phyloP scores from a whole-genome alignment of 805 yeast genomes.

The Wickerhamiella occidentalis region DNA sequence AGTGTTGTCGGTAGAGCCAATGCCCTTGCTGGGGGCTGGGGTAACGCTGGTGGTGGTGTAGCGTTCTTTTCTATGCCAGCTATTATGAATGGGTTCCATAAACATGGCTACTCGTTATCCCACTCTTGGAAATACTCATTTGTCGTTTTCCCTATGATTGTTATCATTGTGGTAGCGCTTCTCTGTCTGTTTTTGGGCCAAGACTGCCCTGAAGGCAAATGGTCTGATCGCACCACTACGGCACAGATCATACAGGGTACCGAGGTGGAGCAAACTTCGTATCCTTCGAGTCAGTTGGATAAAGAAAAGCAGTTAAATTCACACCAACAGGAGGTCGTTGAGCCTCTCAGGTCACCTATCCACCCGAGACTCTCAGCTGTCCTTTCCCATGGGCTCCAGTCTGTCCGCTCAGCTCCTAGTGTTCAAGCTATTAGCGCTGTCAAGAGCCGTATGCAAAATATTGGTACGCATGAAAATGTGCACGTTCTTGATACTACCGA shows the following conservation, averaged over 20 bases:
- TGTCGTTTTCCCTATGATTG: constrained; percentile 26
- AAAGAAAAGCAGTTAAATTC: not conserved
- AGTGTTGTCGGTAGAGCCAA: constrained; percentile 14
- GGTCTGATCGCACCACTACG: constrained; percentile 25
- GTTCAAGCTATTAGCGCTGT: not conserved
- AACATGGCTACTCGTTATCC: constrained; percentile 12
- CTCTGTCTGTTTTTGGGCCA: constrained; percentile 23
- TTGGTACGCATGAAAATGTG: constrained; percentile 2
- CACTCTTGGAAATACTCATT: constrained; percentile 16
- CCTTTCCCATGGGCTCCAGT: not conserved
- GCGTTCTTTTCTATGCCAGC: constrained; percentile 18
- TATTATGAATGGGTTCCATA: constrained; percentile 7
- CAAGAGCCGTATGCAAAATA: not conserved
- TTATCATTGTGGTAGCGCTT: constrained; percentile 25
- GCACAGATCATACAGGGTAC: constrained; percentile 8
- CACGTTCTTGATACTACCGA: constrained; percentile 11
- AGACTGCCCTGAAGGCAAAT: constrained; percentile 31
- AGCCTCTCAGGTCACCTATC: too few species aligned
- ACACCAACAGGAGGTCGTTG: not conserved
- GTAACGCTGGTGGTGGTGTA: constrained; percentile 19
- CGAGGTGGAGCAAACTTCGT: not conserved
- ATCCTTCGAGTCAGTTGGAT: not conserved
- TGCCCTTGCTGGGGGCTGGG: constrained; percentile 18
- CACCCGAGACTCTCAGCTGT: not conserved
- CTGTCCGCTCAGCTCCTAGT: not conserved